A percentile compares a stretch with the other conserved stretches of the same genome.
phyloP scores from a whole-genome alignment of 202 grass and related monocot genomes.

The Carex sylvatica region DNA sequence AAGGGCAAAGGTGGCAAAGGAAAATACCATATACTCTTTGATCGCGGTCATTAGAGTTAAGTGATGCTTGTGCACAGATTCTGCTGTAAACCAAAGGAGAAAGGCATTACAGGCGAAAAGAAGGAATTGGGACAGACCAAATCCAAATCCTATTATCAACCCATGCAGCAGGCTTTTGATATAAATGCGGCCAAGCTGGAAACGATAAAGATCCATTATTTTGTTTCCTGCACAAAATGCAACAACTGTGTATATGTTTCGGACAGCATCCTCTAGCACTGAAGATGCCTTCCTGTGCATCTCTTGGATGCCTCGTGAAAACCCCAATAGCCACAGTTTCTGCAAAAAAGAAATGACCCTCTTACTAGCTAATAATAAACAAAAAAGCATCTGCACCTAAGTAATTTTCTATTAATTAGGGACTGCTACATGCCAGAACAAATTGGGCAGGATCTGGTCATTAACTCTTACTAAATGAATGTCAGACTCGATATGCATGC shows the following conservation, averaged over 20 bases:
- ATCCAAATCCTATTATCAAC: conserved; percentile 82
- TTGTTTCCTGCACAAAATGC: conserved; percentile 96
- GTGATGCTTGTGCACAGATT: conserved; percentile 52
- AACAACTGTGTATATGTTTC: conserved; percentile 98
- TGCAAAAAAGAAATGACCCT: conserved; percentile 32
- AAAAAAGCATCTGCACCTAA: not conserved
- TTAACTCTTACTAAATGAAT: not conserved
- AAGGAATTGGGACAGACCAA: conserved; percentile 94
- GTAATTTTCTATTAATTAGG: conserved; percentile 8
- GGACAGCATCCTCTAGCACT: conserved; percentile 93
- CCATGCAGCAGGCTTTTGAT: conserved; percentile 79
- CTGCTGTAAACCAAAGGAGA: conserved; percentile 83
- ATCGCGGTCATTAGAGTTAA: conserved; percentile 70
- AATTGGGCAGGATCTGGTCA: not conserved
- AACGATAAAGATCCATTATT: conserved; percentile 92
- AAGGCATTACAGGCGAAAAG: conserved; percentile 93
- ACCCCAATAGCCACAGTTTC: conserved; percentile 99
- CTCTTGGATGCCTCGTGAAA: conserved; percentile 93
- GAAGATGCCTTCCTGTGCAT: conserved; percentile 96
- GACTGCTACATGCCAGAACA: not conserved
- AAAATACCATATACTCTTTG: conserved; percentile 95
- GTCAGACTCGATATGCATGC: not conserved
- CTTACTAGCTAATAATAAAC: not conserved
- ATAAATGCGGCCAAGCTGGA: conserved; percentile 78
- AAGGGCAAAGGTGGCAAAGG: conserved; percentile 83